These are phyloP conservation scores for Chaetomium fimeti DNA, from an alignment of 495 filamentous ascomycete species.

Conservation along the genomic window DNA sequence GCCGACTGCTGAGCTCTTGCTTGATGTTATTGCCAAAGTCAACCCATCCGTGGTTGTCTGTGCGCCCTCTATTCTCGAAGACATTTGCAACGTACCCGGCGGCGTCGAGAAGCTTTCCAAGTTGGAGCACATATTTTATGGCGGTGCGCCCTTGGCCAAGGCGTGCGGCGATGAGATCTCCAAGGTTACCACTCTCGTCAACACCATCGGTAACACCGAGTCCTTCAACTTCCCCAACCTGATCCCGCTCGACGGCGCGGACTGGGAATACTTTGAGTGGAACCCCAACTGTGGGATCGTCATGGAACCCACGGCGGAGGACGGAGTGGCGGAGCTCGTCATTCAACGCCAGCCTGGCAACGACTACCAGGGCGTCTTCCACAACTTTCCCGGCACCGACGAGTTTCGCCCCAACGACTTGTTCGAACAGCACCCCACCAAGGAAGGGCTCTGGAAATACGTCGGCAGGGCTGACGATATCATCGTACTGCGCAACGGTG, in stretches of 20 bases:
- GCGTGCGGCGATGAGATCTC: constrained; percentile 19
- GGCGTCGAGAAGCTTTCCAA: constrained; percentile 23
- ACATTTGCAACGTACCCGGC: constrained; percentile 22
- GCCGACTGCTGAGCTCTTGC: constrained; percentile 26
- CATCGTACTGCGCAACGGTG: constrained; percentile 56
- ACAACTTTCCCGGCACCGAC: constrained; percentile 44
- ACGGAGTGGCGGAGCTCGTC: constrained; percentile 18
- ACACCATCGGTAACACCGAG: constrained; percentile 32
- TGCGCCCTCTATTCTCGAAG: constrained; percentile 32
- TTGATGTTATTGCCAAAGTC: constrained; percentile 26
- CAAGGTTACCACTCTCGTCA: constrained; percentile 14
- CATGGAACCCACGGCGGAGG: constrained; percentile 29
- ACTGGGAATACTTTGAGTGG: constrained; percentile 35
- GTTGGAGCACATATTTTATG: constrained; percentile 30
- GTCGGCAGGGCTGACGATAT: constrained; percentile 53
- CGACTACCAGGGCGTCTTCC: constrained; percentile 34
- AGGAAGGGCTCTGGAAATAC: constrained; percentile 47
- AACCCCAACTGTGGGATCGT: constrained; percentile 27
- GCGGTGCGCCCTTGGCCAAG: constrained; percentile 24
- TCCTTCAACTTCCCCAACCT: constrained; percentile 13
- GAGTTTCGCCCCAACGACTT: constrained; percentile 54
- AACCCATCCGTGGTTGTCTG: constrained; percentile 27
- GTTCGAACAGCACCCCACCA: constrained; percentile 38
- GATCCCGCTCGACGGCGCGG: constrained; percentile 5
- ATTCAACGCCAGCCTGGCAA: constrained; percentile 23